Evolutionary conservation across 148 eudicot species (phyloP), one percentile per base, ranked within the genome.

Genomic region (Amaranthus palmeri): DNA sequence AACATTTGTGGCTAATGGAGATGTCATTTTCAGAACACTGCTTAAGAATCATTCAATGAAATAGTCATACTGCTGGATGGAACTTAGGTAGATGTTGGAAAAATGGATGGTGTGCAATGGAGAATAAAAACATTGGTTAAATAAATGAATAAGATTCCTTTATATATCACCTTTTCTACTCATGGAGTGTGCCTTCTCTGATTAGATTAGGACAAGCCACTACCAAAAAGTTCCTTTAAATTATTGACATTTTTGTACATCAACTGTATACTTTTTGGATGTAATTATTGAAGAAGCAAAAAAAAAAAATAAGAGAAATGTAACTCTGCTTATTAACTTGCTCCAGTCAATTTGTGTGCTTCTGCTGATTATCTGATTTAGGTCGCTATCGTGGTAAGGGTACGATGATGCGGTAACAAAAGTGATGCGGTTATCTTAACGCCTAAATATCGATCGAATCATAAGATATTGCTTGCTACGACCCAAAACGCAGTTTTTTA

Each of bases 141-240:
- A 70, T 78, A 79, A 71, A 73, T 73, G 74, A 79, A 69, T 79
- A 69, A 70, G 77, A 73, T 82, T 73, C 78, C 73, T 79, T 18
- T 58, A 71, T 67, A 46, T 70, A 57, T 56, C 67, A 66, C 68
- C 64, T 57, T 68, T 75, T 72, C 54, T 77, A 44, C 72, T 67
- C 68, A 67, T 78, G 77, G 78, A 68, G 65, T 73, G 53, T 46
- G 58, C 40, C 61, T 73, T 79, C 54, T 51, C 47, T 55, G 61
- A 69, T 70, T 77, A 73, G 74, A 78, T 49, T 25, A 25, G 36
- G 36, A 25, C 51, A 68, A 45, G 71, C 85, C 85, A 82, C 82
- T 82, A 72, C 47, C 67, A 64, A 52, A 25, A 64, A 69, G 62
- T 47, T 71, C 46, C 78, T 61, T 73, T 58, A 50, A 59, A 56